phyloP scores from a whole-genome alignment of 805 yeast genomes.

The Saccharomycopsis fibuligera region DNA sequence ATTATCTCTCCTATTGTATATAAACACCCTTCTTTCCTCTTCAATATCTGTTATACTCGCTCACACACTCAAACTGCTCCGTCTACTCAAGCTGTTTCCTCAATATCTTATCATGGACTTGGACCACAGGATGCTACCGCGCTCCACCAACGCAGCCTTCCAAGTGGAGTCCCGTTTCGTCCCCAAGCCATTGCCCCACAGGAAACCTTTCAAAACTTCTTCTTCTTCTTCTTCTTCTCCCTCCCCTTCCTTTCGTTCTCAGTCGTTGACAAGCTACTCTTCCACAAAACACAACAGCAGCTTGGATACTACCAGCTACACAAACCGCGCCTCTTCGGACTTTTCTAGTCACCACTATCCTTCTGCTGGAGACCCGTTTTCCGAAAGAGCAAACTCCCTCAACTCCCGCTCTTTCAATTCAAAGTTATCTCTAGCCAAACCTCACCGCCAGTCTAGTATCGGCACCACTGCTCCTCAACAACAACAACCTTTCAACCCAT shows the following conservation, averaged over 20 bases:
- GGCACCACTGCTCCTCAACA: neutral
- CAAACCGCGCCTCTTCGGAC: too few relatives aligned
- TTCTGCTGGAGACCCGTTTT: neutral
- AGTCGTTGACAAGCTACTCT: neutral
- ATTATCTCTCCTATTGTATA: neutral
- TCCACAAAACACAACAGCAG: neutral
- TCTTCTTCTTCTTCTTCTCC: neutral
- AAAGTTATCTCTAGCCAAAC: too few relatives aligned
- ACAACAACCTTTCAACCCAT: too few relatives aligned
- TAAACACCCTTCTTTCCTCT: neutral
- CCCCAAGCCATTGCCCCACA: conserved; percentile 13
- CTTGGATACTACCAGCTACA: neutral
- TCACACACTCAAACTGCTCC: neutral
- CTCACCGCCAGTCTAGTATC: too few relatives aligned
- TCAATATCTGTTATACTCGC: neutral
- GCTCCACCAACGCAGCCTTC: conserved; percentile 13
- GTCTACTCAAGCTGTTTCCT: neutral
- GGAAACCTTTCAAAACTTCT: conserved; percentile 6
- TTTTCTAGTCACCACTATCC: neutral
- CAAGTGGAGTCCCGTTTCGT: conserved; percentile 10
- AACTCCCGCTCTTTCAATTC: too few relatives aligned
- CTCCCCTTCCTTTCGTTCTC: neutral
- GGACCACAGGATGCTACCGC: conserved; percentile 13
- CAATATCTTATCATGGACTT: conserved; percentile 11
- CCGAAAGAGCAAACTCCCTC: neutral